Conservation (phyloP, 345 rosid species). For the Moringa oleifera region DNA sequence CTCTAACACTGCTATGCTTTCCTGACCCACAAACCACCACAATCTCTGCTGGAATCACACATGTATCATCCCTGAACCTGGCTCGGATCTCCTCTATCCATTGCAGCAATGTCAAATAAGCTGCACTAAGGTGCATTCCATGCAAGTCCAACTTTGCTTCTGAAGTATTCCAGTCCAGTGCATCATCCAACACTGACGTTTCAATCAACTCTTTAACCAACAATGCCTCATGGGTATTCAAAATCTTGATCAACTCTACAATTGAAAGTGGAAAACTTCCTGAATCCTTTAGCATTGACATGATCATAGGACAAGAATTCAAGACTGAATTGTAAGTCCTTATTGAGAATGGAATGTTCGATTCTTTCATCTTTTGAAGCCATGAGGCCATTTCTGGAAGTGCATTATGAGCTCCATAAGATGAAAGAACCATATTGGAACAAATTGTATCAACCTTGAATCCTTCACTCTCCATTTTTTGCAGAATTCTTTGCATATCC, state of each 20-base stretch:
- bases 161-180: slow-evolving; percentile 40
- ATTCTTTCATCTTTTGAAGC: slow-evolving; percentile 48
- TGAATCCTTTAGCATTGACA: slow-evolving; percentile 29
- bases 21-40: slow-evolving; percentile 70
- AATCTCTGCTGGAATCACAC: slow-evolving; percentile 50
- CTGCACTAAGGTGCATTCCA: slow-evolving; percentile 69
- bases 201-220: slow-evolving; percentile 45
- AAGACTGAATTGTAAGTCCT: slow-evolving; percentile 72
- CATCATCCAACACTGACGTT: slow-evolving; percentile 46
- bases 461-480: slow-evolving; percentile 44
- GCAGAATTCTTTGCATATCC: slow-evolving; percentile 50
- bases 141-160: slow-evolving; percentile 82
- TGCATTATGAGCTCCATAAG: slow-evolving; percentile 56
- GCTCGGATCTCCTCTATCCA: slow-evolving; percentile 62
- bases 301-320: slow-evolving; percentile 58
- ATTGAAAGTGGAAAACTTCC: slow-evolving; percentile 38
- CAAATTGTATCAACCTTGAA: slow-evolving; percentile 52
- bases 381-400: slow-evolving; percentile 55
- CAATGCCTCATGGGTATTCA: slow-evolving; percentile 43
- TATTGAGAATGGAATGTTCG: slow-evolving; percentile 43
- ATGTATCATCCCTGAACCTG: slow-evolving; percentile 31
- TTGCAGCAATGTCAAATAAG: slow-evolving; percentile 61
- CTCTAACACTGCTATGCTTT: slow-evolving; percentile 60
- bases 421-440: slow-evolving; percentile 76
- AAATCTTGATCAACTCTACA: slow-evolving; percentile 32